Base-by-base conservation (phyloP, 495 filamentous ascomycete genomes). In the Penicillium angulare region DNA sequence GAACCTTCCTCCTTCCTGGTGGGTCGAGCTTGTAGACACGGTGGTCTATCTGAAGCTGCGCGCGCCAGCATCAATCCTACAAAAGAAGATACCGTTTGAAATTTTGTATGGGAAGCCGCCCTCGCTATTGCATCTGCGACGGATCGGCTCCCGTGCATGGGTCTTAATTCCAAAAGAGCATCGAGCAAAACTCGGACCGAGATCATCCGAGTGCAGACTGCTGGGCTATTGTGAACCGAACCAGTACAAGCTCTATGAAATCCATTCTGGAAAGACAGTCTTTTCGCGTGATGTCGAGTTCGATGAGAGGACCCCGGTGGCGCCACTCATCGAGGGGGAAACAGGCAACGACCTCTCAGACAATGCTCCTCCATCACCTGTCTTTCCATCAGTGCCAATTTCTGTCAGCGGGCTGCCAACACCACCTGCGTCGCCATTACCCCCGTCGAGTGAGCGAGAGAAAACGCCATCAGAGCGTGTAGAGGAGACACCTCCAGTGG, bases 41-140 rank as follows among this genome's bases (percentile, higher is more conserved):
- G 43, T 45, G 13, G 26, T 45, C 43, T 45, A 45, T 45, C 43
- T 45, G 43, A 45, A 33, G 26, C 26, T 45, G 43, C 43, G 43
- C 43, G 43, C 43, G 26, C 26, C 43, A 24, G 39, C 39, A 24
- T 42, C 39, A 3, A 42, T 42, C 2, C 24, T 42, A 24, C 2
- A 26, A 17, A 32, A 45, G 20, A 45, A 45, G 16, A 45, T 27
- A 29, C 43, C 43, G 26, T 43, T 32, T 18, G 43, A 45, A 33
- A 33, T 45, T 13, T 12, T 34, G 15, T 45, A 45, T 21, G 41
- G 41, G 23, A 43, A 43, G 41, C 17, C 41, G 41, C 41, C 43
- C 24, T 32, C 24, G n/a, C 43, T 33, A 2, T 34, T 33, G 27
- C 43, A 45, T 45, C 43, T 45, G 16, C 27, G 43, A 45, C 43